Percentiles rank a stretch among this genome's conserved stretches.
Conservation (phyloP, 192 early-diverging fungal species). For the Ambispora gerdemannii region DNA sequence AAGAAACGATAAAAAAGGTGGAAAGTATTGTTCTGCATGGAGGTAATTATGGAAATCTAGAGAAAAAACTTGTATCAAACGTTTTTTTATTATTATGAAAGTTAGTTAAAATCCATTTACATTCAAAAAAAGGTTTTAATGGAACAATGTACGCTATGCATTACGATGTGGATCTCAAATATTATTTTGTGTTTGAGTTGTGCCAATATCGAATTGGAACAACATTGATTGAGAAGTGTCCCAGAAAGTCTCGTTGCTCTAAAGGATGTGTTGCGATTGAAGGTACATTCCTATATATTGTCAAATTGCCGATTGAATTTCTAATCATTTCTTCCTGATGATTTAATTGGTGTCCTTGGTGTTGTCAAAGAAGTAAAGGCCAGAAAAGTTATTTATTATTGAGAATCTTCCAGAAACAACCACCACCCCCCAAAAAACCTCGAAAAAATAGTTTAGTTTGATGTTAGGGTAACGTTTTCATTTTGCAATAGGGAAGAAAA, state of each 20-base stretch:
- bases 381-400: slow-evolving; percentile 16
- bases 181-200: slow-evolving; percentile 15
- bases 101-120: not conserved
- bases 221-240: not conserved
- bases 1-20: not conserved
- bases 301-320: slow-evolving; percentile 3
- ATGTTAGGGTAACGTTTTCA: too few species aligned
- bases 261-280: slow-evolving; percentile 7
- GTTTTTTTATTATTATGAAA: not conserved
- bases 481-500: too few species aligned
- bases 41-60: not conserved
- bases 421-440: slow-evolving; percentile 11
- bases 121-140: not conserved
- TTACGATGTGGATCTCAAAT: slow-evolving; percentile 1
- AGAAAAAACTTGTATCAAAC: not conserved
- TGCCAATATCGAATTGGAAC: slow-evolving; percentile 17
- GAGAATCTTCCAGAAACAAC: slow-evolving; percentile 15
- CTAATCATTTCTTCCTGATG: not conserved
- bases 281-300: slow-evolving; percentile 13
- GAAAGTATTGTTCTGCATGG: slow-evolving; percentile 12
- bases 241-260: slow-evolving; percentile 12
- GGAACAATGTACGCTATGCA: slow-evolving; percentile 13
- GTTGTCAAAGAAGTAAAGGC: slow-evolving; percentile 1
- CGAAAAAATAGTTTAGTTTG: too few species aligned
- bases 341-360: not conserved